phyloP scores from a whole-genome alignment of 192 early-diverging fungal species.

The Phycomyces blakesleeanus region DNA sequence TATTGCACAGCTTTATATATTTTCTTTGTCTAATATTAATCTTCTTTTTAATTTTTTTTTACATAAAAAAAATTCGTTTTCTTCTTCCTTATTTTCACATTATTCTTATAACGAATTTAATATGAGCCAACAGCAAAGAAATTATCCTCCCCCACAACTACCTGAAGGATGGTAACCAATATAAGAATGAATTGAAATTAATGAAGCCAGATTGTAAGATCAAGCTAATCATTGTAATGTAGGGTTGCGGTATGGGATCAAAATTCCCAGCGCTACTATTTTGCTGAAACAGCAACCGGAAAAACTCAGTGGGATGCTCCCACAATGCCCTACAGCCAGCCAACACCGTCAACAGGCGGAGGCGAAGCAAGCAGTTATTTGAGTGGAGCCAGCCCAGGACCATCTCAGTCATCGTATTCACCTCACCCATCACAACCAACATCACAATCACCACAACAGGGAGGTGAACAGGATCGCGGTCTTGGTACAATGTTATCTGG shows the following conservation, averaged over 20 bases:
- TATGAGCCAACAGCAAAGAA: conserved; percentile 4
- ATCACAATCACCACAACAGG: background rate
- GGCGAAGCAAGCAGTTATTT: background rate
- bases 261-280: conserved; percentile 17
- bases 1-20: background rate
- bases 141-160: conserved; percentile 8
- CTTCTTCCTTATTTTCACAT: background rate
- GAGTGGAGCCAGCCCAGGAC: background rate
- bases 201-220: too few species aligned
- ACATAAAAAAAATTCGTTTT: too few species aligned
- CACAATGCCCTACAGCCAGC: background rate
- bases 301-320: conserved; percentile 25
- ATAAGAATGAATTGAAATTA: too few species aligned
- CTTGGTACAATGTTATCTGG: background rate
- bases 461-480: background rate
- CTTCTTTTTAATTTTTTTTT: conserved; percentile 4
- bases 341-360: too few species aligned
- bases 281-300: conserved; percentile 13
- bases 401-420: background rate
- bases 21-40: too few species aligned
- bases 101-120: background rate
- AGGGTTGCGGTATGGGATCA: conserved; percentile 27
- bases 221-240: background rate
- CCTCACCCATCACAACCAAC: background rate
- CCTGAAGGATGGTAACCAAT: conserved; percentile 22